A percentile compares a stretch with the other conserved stretches of the same genome.
Evolutionary conservation across 129 eudicot species (phyloP).

Genomic region (Helianthus annuus): HanXRQr2.0-SUNRISE NC_035433.2:87093705-87094204

Average conservation of each 20-base stretch:
- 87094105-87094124: slow-evolving; percentile 85
- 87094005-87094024: slow-evolving; percentile 61
- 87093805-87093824: not conserved
- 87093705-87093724: too few species aligned
- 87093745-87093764: too few species aligned
- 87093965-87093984: slow-evolving; percentile 53
- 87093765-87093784: too few species aligned
- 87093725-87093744: too few species aligned
- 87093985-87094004: slow-evolving; percentile 46
- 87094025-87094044: slow-evolving; percentile 46
- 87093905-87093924: slow-evolving; percentile 35
- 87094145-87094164: slow-evolving; percentile 83
- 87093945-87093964: slow-evolving; percentile 80
- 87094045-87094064: slow-evolving; percentile 38
- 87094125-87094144: slow-evolving; percentile 72
- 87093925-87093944: slow-evolving; percentile 23
- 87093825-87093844: not conserved
- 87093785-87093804: too few species aligned
- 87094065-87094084: slow-evolving; percentile 82
- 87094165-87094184: slow-evolving; percentile 69
- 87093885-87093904: slow-evolving; percentile 85
- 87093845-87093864: slow-evolving; percentile 66
- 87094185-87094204: slow-evolving; percentile 79
- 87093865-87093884: slow-evolving; percentile 64
- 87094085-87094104: slow-evolving; percentile 99